Base-by-base conservation (phyloP, 352 stramenopile species). In the Phytophthora pini region DNA sequence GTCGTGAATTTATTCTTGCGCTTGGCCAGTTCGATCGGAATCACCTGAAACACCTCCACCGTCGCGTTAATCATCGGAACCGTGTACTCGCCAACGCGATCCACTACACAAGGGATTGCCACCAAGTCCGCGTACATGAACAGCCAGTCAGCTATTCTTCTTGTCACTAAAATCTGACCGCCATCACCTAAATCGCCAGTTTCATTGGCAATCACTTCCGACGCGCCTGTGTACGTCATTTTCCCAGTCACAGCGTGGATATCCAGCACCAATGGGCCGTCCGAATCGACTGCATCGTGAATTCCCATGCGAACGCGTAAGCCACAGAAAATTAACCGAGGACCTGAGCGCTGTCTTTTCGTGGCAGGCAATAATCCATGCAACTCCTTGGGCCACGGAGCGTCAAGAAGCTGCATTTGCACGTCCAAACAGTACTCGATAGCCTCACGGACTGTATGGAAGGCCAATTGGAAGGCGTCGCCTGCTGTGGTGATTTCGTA, bases 401-500 rank as follows among this genome's bases (percentile, higher is more conserved):
- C 76, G 3, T 68, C 69, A 20, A 89, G 48, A 4, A 89, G 34
- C 32, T 84, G 61, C 50, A 85, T 52, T 43, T 89, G 80, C 11
- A 87, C 77, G 32, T 87, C 76, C 26, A 89, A 52, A 40, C 76
- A 87, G 27, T 89, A 89, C 39, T 84, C 80, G 10, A 86, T 61
- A 5, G 80, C 80, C 27, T 89, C 80, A 1, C 68, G 71, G 29
- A 87, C 56, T 24, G 73, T 84, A 44, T 89, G 80, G 36, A 89
- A 89, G 0, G 80, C 80, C 10, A 89, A 48, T 39, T 87, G 80
- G 57, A 89, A 89, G 0, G 80, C 66, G 40, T 89, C 80, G 0
- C 80, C 80, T 22, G 65, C 69, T 4, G 80, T 89, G 4, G 80
- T 89, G 47, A 89, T 87, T 44, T 89, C 80, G 24, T 89, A 89